Evolutionary conservation across 1,139 yeast genomes (phyloP).

Genomic region (Scheffersomyces titani): DNA sequence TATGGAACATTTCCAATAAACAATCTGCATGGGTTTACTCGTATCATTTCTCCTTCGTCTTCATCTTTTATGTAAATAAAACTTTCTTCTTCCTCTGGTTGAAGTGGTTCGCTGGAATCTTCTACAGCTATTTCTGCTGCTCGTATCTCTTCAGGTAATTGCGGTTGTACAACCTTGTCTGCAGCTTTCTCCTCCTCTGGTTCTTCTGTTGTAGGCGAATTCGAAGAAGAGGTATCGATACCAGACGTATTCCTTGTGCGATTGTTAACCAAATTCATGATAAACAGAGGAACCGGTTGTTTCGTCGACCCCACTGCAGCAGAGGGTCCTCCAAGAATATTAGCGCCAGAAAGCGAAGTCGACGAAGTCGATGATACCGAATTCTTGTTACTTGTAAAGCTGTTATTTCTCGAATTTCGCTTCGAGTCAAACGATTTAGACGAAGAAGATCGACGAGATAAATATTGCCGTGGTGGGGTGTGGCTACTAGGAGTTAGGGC

Average conservation of each 20-base stretch:
- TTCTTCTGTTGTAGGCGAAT: neutral
- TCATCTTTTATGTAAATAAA: constrained; percentile 25
- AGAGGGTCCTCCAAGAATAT: neutral
- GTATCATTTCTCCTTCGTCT: constrained; percentile 27
- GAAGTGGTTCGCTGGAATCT: neutral
- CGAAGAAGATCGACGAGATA: constrained; percentile 10
- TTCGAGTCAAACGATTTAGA: constrained; percentile 10
- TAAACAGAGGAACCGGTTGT: constrained; percentile 28
- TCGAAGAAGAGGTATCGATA: neutral
- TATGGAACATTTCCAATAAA: constrained; percentile 63
- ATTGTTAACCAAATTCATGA: constrained; percentile 28
- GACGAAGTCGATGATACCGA: constrained; percentile 13
- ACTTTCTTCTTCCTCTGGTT: constrained; percentile 11
- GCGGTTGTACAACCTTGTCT: neutral
- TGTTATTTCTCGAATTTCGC: constrained; percentile 12
- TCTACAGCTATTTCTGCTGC: constrained; percentile 1
- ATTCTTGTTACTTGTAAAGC: constrained; percentile 6
- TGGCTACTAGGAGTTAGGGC: neutral
- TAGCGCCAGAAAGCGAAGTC: neutral
- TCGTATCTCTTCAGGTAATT: neutral
- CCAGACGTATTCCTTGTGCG: neutral
- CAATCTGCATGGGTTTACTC: constrained; percentile 41
- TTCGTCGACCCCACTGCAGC: neutral
- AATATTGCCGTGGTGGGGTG: constrained; percentile 1
- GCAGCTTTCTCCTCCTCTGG: neutral